Evolutionary conservation across 1,139 yeast species (phyloP), one percentile per base, ranked within the genome.

Genomic region (Yamadazyma triangularis): DNA sequence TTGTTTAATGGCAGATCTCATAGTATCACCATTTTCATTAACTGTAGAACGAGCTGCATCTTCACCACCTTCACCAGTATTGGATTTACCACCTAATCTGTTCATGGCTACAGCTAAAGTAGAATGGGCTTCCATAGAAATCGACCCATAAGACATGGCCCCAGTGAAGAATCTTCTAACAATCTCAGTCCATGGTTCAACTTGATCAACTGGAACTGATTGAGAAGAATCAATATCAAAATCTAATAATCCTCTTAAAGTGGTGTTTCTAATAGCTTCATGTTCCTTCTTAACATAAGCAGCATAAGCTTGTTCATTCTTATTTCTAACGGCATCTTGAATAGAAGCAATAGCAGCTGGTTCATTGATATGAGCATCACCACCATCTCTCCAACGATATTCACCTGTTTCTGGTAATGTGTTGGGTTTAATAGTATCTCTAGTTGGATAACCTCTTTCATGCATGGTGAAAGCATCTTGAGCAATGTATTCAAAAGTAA

Each of bases 1-100:
- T 65, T 91, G 98, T 65, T 91, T 91, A 56, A 91, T 91, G 23
- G 97, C 88, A 19, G 97, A 89, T 60, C 98, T 79, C 96, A 91
- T 91, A 13, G 97, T 87, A 56, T 91, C 97, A 51, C 97, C 97
- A 47, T 85, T 83, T 30, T 77, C 83, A 40, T 74, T 74, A 23
- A 83, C 82, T 38, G 73, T 68, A 4, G 95, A 84, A 52, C 97
- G 76, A 52, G 91, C 96, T 28, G 95, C 77, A 56, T 91, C 97
- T 63, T 91, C 98, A 70, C 98, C 98, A 70, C 98, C 98, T 70
- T 91, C 98, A 67, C 98, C 98, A 41, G 97, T 89, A 60, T 91
- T 91, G 31, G 96, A 87, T 62, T 88, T 91, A 50, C 96, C 98
- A 33, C 97, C 97, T 46, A 91, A 72, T 60, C 97, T 73, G 68